Evolutionary conservation across 2,329 filamentous ascomycete genomes (phyloP).

Genomic region (Pyricularia sp.): DNA sequence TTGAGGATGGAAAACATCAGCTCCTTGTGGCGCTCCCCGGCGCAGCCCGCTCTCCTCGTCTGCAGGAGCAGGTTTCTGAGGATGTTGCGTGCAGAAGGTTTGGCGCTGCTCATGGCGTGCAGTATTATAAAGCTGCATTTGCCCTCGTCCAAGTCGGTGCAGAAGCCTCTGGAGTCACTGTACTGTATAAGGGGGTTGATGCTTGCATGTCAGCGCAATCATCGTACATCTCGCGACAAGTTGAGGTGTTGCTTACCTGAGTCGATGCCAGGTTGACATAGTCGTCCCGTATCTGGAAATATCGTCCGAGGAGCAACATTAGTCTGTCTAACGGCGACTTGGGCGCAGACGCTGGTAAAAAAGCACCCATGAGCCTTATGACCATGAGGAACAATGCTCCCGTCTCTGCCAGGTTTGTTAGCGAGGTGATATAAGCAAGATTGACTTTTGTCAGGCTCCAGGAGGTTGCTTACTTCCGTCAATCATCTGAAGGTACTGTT

Average conservation of each 20-base stretch:
- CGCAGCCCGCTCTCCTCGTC: not conserved
- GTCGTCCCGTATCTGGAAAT: not conserved
- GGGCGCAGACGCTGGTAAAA: not conserved
- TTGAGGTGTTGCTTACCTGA: no score
- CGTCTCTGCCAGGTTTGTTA: not conserved
- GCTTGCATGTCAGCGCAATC: not conserved
- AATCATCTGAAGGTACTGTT: not conserved
- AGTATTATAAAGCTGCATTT: not conserved
- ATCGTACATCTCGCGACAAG: no score
- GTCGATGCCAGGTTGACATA: not conserved
- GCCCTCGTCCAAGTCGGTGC: not conserved
- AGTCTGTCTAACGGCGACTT: not conserved
- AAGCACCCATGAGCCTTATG: not conserved
- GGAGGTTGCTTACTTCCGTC: not conserved
- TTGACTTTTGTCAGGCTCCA: not conserved
- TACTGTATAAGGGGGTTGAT: not conserved
- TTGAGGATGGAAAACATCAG: not conserved
- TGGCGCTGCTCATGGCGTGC: not conserved
- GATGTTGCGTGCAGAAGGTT: not conserved
- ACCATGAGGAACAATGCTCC: not conserved
- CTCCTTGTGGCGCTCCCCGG: not conserved
- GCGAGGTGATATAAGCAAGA: not conserved
- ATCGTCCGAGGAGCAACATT: not conserved
- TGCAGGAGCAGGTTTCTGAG: not conserved
- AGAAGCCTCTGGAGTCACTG: not conserved